Evolutionary conservation across 495 filamentous ascomycete species (phyloP), one percentile per base, ranked within the genome.

Genomic region (Penicillium canescens): DNA sequence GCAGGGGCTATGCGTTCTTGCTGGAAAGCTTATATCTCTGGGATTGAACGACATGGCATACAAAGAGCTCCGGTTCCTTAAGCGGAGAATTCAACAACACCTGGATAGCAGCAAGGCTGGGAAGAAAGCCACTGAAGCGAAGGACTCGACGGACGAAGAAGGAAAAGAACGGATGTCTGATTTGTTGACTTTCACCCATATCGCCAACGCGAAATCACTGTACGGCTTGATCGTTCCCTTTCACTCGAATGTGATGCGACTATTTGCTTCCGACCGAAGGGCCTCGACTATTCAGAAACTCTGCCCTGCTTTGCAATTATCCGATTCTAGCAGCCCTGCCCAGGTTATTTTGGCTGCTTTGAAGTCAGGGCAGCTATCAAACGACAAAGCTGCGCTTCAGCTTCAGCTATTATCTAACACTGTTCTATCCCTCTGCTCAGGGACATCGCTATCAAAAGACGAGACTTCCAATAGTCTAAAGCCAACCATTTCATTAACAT

Each of bases 1-100:
- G 62, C 86, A 84, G 52, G 94, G 90, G 6, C 88, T 91, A 70
- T 88, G 89, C 39, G 83, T 87, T 7, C 74, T 98, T 37, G 74
- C 88, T 21, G 83, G 81, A 37, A 92, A 86, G 57, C 69, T 96
- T 14, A 76, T 96, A 6, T 79, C 82, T 1, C 70, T 96, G 42
- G 86, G 86, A 12, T 66, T 95, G 50, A 83, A 90, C 49, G 86
- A 90, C 13, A 68, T 87, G 50, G 94, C 93, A 6, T 71, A 86
- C 50, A 90, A 87, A 59, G 92, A 98, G 68, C 67, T 96, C 33
- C 77, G 83, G 37, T 60, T 76, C 74, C 21, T 75, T 86, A 70
- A 96, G 87, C 67, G 77, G 71, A 63, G 80, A 81, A 63, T 74
- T 87, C 62, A 84, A 78, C 44, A 71, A 52, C 36, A 66, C 62